Evolutionary conservation across 768 basidiomycete genomes (phyloP), one percentile per base, ranked within the genome.

Genomic region (Russula sp.): DNA sequence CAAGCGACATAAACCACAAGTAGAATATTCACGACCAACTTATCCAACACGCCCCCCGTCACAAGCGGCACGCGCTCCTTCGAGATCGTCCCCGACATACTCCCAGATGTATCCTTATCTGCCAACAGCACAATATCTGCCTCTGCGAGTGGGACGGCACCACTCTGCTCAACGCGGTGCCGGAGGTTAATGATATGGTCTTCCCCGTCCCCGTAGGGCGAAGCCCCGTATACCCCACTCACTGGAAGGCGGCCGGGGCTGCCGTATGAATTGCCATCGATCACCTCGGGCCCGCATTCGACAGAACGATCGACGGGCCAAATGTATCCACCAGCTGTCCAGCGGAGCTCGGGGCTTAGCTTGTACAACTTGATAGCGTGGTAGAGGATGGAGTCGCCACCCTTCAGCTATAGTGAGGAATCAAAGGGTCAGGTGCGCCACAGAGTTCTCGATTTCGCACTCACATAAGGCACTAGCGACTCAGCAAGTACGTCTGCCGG

Each of bases 311-410:
- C 87, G 28, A 83, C 78, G 0, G 89, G 85, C 90, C 91, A 92
- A 65, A 92, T 79, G 72, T 88, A 91, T 22, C 89, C 89, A 2
- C 89, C 90, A 36, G 91, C 90, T 20, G 86, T 84, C 87, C 89
- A 92, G 64, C 88, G 88, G 1, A 92, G 79, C 65, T 88, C 88
- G 0, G 89, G 88, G 1, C 76, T 73, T 52, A 92, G 83, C 64
- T 90, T 90, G 78, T 85, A 90, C 44, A 87, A 73, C 73, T 88
- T 90, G 72, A 92, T 75, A 3, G 89, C 87, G 57, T 89, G 87
- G 72, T 89, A 90, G 9, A 92, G 74, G 36, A 90, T 73, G 5
- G 86, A 84, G 70, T 92, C 90, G 24, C 85, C 85, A 40, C 88
- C 89, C 76, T 89, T 90, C 54, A 92, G 75, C 90, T 92, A 70